Conservation (phyloP, 2,329 filamentous ascomycete species). For the Fusarium robinianum region DNA sequence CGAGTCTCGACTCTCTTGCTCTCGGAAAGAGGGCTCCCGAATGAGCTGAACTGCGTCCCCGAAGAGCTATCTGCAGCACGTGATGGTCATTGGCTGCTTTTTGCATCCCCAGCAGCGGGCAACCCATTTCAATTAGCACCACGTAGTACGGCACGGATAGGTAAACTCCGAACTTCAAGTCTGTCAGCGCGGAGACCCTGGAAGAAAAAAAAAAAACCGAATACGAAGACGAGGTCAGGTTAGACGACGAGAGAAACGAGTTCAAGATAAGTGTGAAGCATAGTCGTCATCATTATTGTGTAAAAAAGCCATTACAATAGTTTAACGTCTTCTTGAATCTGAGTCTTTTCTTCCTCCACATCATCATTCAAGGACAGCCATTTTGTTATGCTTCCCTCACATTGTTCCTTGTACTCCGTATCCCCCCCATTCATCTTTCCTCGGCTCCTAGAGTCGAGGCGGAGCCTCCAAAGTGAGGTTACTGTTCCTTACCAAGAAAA, state of each 20-base stretch:
- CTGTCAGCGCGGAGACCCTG: too few species aligned
- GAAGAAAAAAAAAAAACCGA: background rate
- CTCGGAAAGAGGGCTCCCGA: background rate
- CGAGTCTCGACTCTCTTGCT: background rate
- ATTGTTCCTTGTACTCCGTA: too few species aligned
- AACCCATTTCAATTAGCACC: too few species aligned
- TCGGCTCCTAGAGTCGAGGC: too few species aligned
- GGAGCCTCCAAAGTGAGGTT: conserved; percentile 4
- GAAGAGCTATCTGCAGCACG: conserved; percentile 9
- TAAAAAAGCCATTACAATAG: conserved; percentile 26
- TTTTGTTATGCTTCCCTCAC: conserved; percentile 19
- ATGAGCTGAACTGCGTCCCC: too few species aligned
- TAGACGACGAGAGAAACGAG: background rate
- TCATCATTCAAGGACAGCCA: conserved; percentile 1
- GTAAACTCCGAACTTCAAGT: background rate
- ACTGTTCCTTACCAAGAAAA: background rate
- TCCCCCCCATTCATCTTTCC: too few species aligned
- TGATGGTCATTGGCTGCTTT: too few species aligned
- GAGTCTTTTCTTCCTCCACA: conserved; percentile 2
- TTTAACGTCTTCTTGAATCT: conserved; percentile 12
- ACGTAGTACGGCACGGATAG: background rate
- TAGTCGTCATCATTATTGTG: conserved; percentile 22
- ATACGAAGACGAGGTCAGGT: too few species aligned
- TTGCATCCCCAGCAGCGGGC: too few species aligned
- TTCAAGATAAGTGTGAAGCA: too few species aligned